Base-by-base conservation (phyloP, 441 rosid genomes). In the California macrophylla region DNA sequence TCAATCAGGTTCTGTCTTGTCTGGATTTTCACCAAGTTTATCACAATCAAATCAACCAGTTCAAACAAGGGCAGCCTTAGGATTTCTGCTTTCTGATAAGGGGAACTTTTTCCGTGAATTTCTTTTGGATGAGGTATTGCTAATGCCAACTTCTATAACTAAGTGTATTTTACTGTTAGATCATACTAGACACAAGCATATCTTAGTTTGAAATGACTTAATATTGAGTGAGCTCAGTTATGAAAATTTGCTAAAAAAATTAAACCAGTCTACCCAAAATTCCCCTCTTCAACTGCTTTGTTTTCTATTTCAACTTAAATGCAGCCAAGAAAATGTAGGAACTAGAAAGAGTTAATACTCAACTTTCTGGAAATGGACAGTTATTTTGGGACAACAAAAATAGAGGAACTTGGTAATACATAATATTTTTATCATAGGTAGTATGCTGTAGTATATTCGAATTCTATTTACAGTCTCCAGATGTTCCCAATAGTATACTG, bases 101-200 rank as follows among this genome's bases (percentile, higher is more conserved):
- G 98, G 98, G 64, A 91, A 87, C 78, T 87, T 88, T 72, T 91
- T 94, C 78, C 84, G 97, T 18, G 98, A 94, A 79, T 94, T 94
- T 85, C 96, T 94, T 75, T 82, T 94, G 68, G 97, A 93, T 72
- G 98, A 93, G 96, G 98, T 91, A 88, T 66, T 69, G 56, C 38
- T 58, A n/a, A 32, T 47, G 67, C 56, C 26, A 21, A 9, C 38
- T 30, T 52, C 21, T 34, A 21, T 15, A 6, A 52, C 52, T 4
- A 36, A 66, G 38, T 25, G 54, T 16, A 3, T 25, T 24, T 56
- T 60, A 25, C 29, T 25, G 28, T 15, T 10, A 58, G 23, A 58
- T 12, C 10, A 60, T 60, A 32, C 64, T 60, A 60, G 64, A 60
- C 6, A 60, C 29, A 24, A 15, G 64, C 30, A 12, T 26, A 12